phyloP scores from a whole-genome alignment of 495 filamentous ascomycete genomes.

The Thermothielavioides terrestris region DNA sequence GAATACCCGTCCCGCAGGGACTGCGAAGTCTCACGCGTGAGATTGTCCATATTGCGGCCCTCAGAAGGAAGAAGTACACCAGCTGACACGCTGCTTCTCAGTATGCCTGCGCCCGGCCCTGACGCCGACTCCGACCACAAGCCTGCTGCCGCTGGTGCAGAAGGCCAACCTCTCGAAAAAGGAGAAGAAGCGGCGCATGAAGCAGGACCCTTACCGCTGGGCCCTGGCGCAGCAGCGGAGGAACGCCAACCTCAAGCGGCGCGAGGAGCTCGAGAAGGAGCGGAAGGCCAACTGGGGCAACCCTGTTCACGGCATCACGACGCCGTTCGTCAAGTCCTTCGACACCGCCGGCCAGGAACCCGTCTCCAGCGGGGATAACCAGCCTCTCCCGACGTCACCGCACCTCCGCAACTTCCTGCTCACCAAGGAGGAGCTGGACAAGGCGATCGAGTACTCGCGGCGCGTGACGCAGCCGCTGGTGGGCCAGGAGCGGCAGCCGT shows the following conservation, averaged over 20 bases:
- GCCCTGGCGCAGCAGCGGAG: conserved; percentile 72
- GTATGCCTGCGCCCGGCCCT: conserved; percentile 43
- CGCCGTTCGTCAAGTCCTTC: conserved; percentile 78
- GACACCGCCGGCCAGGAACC: conserved; percentile 46
- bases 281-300: conserved; percentile 57
- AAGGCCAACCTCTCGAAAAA: conserved; percentile 39
- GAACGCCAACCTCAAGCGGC: conserved; percentile 66
- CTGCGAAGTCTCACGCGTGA: conserved; percentile 56
- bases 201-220: conserved; percentile 57
- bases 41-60: not conserved
- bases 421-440: conserved; percentile 51
- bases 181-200: conserved; percentile 40
- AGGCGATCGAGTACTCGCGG: conserved; percentile 55
- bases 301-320: conserved; percentile 66
- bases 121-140: conserved; percentile 21
- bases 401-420: conserved; percentile 68
- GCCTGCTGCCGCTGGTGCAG: conserved; percentile 41
- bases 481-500: conserved; percentile 24
- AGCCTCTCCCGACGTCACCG: conserved; percentile 33
- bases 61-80: not conserved
- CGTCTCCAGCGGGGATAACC: conserved; percentile 29
- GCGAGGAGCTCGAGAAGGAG: conserved; percentile 52
- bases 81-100: conserved; percentile 19
- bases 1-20: conserved; percentile 56
- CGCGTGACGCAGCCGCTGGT: conserved; percentile 49